Base-by-base conservation (phyloP, 2,329 filamentous ascomycete genomes). In the Scedosporium minutisporum region DNA sequence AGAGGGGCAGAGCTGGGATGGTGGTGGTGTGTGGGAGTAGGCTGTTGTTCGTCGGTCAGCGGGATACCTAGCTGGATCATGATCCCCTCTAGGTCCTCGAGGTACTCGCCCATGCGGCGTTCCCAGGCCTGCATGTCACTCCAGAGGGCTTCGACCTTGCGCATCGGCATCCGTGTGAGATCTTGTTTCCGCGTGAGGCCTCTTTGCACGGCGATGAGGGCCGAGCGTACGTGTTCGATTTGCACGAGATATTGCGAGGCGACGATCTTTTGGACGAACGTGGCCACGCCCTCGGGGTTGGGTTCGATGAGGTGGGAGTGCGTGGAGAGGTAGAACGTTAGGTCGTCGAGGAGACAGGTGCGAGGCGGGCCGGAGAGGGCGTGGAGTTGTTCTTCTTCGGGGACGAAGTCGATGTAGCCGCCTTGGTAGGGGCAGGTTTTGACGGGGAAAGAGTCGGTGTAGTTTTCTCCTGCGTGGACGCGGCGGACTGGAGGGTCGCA, bases 391-490 rank as follows among this genome's bases (percentile, higher is more conserved):
- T 64, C 64, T 16, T 61, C 63, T 41, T 65, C 65, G 1, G 68
- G 68, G 16, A 69, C 65, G 57, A 70, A 69, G 64, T 69, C 68
- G 23, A 68, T 62, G 51, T 70, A 70, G 41, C 68, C 68, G 21
- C 67, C 66, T 44, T 69, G 66, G 58, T 68, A 69, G 2, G 62
- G 60, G 9, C 53, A 61, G 62, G 69, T 69, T 6, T 61, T 10
- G 1, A 42, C 65, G 5, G 62, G 55, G 6, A 66, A 67, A 1
- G 66, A 66, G 25, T 65, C 62, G 21, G n/a, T 55, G 51, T 55
- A 55, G 6, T 10, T 29, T 55, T 55, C 51, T 10, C 51, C 51
- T 55, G 51, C 51, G 51, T 55, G 51, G 18, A 70, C 65, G 16
- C 63, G 61, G 12, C 57, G 64, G 21, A 69, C 63, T 4, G 67